Evolutionary conservation across 768 basidiomycete species (phyloP).

Genomic region (Tulasnella sp.): DNA sequence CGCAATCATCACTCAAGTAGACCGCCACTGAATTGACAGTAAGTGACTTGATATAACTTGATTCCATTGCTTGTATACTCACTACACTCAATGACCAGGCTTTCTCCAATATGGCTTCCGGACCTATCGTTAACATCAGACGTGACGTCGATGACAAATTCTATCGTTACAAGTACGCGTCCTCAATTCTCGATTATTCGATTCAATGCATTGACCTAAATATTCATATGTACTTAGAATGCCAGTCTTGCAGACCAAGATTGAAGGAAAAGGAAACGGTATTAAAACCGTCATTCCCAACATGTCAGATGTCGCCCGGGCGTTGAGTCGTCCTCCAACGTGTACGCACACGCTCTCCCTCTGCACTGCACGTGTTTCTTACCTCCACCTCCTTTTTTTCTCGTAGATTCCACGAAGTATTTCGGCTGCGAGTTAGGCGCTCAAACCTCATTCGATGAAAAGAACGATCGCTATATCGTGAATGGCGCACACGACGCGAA

Average conservation of each 20-base stretch:
- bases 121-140: constrained; percentile 81
- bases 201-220: constrained; percentile 14
- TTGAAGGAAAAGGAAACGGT: constrained; percentile 98
- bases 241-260: constrained; percentile 89
- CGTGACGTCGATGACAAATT: constrained; percentile 93
- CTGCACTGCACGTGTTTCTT: not conserved
- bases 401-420: constrained; percentile 87
- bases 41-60: not conserved
- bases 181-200: not conserved
- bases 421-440: constrained; percentile 98
- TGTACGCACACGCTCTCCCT: too few species aligned
- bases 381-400: not conserved
- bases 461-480: constrained; percentile 95
- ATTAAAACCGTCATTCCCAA: constrained; percentile 99
- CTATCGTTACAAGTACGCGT: constrained; percentile 72
- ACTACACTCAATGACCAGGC: not conserved
- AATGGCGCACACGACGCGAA: constrained; percentile 90
- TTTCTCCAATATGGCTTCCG: constrained; percentile 59
- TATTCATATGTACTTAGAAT: constrained; percentile 48
- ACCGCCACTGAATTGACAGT: too few species aligned
- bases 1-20: constrained; percentile 13
- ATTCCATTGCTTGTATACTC: not conserved
- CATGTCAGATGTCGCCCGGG: constrained; percentile 94
- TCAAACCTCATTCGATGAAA: constrained; percentile 91
- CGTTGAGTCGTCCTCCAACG: constrained; percentile 84